Percentiles rank a stretch among this genome's conserved stretches.
Conservation (phyloP, 495 filamentous ascomycete genomes). For the Hyaloscypha finlandica region DNA sequence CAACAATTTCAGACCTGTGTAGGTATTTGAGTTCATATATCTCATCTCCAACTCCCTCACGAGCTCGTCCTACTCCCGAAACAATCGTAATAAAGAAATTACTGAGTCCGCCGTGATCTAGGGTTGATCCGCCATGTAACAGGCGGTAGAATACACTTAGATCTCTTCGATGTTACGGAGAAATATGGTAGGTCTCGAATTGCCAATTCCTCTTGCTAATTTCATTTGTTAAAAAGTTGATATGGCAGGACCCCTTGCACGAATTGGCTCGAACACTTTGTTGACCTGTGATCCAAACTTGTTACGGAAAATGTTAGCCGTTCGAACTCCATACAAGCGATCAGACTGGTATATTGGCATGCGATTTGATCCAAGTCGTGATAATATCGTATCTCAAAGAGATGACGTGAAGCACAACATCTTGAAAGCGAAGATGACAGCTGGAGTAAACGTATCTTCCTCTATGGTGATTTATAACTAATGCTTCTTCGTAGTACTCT, state of each 20-base stretch:
- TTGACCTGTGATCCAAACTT: not conserved
- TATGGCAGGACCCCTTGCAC: too few species aligned
- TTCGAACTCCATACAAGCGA: constrained; percentile 38
- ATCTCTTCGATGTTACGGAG: not conserved
- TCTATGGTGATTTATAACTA: not conserved
- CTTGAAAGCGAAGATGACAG: not conserved
- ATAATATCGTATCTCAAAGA: constrained; percentile 40
- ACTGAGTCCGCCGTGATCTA: too few species aligned
- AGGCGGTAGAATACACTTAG: not conserved
- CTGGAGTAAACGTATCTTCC: not conserved
- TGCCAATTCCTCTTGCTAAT: not conserved
- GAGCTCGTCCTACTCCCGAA: too few species aligned
- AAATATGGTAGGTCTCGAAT: not conserved
- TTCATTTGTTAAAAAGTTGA: not conserved
- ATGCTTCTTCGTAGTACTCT: not conserved
- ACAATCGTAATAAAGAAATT: too few species aligned
- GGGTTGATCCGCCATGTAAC: constrained; percentile 19
- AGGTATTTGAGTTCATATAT: too few species aligned
- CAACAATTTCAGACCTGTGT: not conserved
- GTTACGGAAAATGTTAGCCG: constrained; percentile 19
- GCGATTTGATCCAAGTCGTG: constrained; percentile 34
- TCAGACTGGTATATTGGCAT: constrained; percentile 36
- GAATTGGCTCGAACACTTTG: not conserved
- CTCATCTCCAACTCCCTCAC: too few species aligned
- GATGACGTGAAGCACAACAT: constrained; percentile 15